These are phyloP conservation scores for Agrocybe pediades DNA, from an alignment of 768 basidiomycete species.

Conservation along the genomic window DNA sequence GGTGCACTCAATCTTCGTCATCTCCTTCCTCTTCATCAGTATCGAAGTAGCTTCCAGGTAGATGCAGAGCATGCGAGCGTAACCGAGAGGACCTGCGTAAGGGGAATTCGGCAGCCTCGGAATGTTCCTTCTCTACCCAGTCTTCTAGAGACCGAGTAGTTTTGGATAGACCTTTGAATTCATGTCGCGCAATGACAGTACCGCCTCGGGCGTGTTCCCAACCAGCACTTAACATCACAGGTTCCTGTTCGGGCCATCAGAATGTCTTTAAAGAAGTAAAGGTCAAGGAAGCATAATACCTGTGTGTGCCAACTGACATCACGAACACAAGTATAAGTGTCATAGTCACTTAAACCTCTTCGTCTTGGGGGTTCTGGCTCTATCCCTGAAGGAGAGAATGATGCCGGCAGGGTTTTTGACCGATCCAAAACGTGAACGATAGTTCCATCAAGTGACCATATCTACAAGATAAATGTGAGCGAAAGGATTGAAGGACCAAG, in stretches of 20 bases:
- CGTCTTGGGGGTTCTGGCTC: slow-evolving; percentile 38
- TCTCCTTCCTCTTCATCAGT: slow-evolving; percentile 16
- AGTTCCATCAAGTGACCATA: slow-evolving; percentile 93
- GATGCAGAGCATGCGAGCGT: slow-evolving; percentile 6
- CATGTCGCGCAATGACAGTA: slow-evolving; percentile 87
- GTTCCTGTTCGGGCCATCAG: slow-evolving; percentile 52
- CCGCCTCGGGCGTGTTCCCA: slow-evolving; percentile 73
- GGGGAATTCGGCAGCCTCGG: slow-evolving; percentile 21
- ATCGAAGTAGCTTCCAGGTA: slow-evolving; percentile 21
- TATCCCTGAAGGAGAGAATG: slow-evolving; percentile 68
- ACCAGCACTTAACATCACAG: slow-evolving; percentile 88
- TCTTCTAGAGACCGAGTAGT: slow-evolving; percentile 69
- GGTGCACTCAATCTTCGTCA: slow-evolving; percentile 1
- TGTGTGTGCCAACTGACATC: slow-evolving; percentile 96
- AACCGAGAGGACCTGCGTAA: slow-evolving; percentile 28
- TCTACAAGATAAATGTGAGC: slow-evolving; percentile 43
- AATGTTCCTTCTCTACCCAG: slow-evolving; percentile 58
- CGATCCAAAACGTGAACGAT: slow-evolving; percentile 86
- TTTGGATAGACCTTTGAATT: slow-evolving; percentile 93
- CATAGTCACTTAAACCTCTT: slow-evolving; percentile 20
- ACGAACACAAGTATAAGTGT: slow-evolving; percentile 64
- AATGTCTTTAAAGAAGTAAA: neutral
- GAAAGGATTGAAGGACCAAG: neutral
- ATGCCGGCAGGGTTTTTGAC: slow-evolving; percentile 67
- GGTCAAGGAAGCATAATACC: slow-evolving; percentile 38